These are phyloP conservation scores for Blastocystis hominis DNA, from an alignment of 352 stramenopile genomes.

Conservation along the genomic window DNA sequence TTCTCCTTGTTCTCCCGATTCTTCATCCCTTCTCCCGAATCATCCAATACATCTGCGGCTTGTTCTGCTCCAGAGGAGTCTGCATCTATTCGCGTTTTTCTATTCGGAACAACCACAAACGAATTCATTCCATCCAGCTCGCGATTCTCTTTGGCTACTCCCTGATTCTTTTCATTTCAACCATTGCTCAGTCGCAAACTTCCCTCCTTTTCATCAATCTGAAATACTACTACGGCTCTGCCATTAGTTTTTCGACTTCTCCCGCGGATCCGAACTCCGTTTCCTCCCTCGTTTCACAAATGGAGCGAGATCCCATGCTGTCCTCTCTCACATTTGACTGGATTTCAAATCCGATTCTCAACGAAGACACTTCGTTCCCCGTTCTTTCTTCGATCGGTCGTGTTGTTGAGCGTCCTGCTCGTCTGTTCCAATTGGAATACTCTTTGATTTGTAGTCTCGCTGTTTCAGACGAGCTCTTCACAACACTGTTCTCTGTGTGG, in stretches of 20 bases:
- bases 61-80: neutral
- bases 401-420: neutral
- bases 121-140: neutral
- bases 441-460: neutral
- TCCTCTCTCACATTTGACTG: neutral
- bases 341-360: neutral
- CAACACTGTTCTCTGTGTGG: neutral
- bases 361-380: neutral
- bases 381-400: neutral
- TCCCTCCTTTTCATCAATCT: neutral
- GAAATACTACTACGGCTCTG: neutral
- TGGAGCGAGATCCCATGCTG: neutral
- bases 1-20: neutral
- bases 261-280: too few species aligned
- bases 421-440: neutral
- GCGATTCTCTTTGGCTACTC: constrained; percentile 8
- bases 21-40: neutral
- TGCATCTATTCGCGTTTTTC: neutral
- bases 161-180: constrained; percentile 12
- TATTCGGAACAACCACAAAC: neutral
- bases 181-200: neutral
- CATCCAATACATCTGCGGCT: neutral
- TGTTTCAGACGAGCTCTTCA: neutral
- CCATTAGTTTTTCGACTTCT: neutral
- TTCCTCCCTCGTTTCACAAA: neutral